Base-by-base conservation (phyloP, 2,329 filamentous ascomycete species). In the Botrytis cinerea region DNA sequence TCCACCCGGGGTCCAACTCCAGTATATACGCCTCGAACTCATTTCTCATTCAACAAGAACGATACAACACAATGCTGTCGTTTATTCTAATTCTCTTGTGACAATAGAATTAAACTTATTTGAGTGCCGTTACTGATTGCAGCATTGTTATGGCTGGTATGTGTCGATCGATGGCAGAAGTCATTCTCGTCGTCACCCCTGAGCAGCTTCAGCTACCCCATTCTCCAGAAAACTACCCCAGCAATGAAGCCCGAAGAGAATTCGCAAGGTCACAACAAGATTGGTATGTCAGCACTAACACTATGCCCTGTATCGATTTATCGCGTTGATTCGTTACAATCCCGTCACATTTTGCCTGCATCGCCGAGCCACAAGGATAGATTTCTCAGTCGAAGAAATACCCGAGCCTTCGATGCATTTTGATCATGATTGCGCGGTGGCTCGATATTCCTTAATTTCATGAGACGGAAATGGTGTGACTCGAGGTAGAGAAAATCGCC, bases 251-350 rank as follows among this genome's bases (percentile, higher is more conserved):
- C 46, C 4, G 46, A 48, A 48, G 4, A 22, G 22, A 48, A 10
- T 4, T 10, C 8, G 10, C 46, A 48, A 25, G 46, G 46, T 48
- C 20, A 48, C 46, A 4, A 25, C 20, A 48, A 48, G 46, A 48
- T 66, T 46, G 43, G 16, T 10, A 66, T 66, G 43, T 66, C 63
- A 66, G 63, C 63, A 35, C 63, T 66, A 66, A 22, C 22, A 22
- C 40, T 12, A 32, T 28, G n/a, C 43, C 63, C 40, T 46, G 43
- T 25, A 28, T 20, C 4, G 12, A 20, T 35, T 16, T 35, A 22
- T 43, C 32, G n/a, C 54, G 28, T 20, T 35, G 54, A 59, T 59
- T 35, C 54, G 28, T 59, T 59, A 35, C 20, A 25, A 22, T 4
- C 22, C 43, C 32, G 43, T 32, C 35, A 32, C 4, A 18, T 43